Percentiles rank a stretch among this genome's conserved stretches.
phyloP scores from a whole-genome alignment of 768 basidiomycete genomes.

The Mycena chlorophos region DNA sequence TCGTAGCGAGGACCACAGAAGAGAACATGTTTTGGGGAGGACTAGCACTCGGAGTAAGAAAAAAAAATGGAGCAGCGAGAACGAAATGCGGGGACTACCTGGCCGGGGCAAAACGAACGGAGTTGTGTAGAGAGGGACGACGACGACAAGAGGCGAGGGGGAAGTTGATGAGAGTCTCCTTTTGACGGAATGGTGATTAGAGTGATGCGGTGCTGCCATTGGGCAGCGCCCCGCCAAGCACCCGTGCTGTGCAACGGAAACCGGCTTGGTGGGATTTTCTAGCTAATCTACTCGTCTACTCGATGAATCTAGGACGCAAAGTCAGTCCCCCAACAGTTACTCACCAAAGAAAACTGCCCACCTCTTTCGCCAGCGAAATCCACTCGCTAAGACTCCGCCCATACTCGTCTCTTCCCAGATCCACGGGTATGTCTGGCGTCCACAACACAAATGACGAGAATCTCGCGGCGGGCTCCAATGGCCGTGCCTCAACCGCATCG shows the following conservation, averaged over 20 bases:
- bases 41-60: background rate
- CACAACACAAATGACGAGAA: conserved; percentile 76
- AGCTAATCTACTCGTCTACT: conserved; percentile 1
- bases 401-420: conserved; percentile 74
- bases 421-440: conserved; percentile 70
- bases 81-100: background rate
- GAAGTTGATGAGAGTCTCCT: no score
- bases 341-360: conserved; percentile 29
- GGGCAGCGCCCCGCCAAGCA: no score
- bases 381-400: conserved; percentile 68
- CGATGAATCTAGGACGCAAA: conserved; percentile 27
- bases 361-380: conserved; percentile 64
- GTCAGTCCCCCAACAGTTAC: background rate
- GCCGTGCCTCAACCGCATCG: conserved; percentile 24
- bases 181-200: no score
- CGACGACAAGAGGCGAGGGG: no score
- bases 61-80: background rate
- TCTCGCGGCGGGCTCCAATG: conserved; percentile 47
- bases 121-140: conserved; percentile 13
- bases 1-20: conserved; percentile 36
- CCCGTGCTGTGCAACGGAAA: no score
- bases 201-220: no score
- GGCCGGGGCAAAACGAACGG: no score
- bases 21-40: conserved; percentile 37
- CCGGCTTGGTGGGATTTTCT: no score